Evolutionary conservation across 345 rosid genomes (phyloP), one percentile per base, ranked within the genome.

Genomic region (Cardiospermum halicacabum): DNA sequence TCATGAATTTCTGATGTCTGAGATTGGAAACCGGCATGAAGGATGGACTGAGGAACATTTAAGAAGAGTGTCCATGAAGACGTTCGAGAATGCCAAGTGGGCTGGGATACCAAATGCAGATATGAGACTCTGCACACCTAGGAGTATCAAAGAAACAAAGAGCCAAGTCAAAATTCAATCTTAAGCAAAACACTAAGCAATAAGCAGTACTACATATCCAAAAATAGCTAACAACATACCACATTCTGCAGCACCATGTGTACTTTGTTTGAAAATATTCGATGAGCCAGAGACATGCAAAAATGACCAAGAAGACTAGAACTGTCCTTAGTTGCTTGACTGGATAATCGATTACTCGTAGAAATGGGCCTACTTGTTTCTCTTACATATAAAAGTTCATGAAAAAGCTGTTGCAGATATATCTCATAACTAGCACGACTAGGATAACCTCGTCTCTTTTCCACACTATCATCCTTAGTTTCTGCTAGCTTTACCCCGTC

Each of bases 61-160:
- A 87, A 76, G 56, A 72, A 83, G 78, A 94, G 77, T 34, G 95
- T 86, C 97, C 99, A 89, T 55, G 99, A 87, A 53, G 99, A 94
- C 68, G 82, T 80, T 69, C 96, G 82, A 56, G 95, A 91, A 81
- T 86, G 81, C 99, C 99, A 91, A 55, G 97, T 81, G 26, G 97
- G 96, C 77, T 94, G 94, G 56, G 95, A 88, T 76, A 82, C 77
- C 78, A 88, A 78, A 70, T 84, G 96, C 67, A 91, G 91, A 81
- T 86, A 94, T 15, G 97, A 83, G 18, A 87, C 89, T 78, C 87
- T 77, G 69, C 85, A 78, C 69, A 87, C 95, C 97, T 93, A 63
- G 47, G 36, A 2, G 69, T 24, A 42, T 5, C 58, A 42, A 68
- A 69, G 31, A 24, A 49, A 45, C 32, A 26, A 10, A 57, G 16